These are phyloP conservation scores for Polyporus tsugae DNA, from an alignment of 1,284 basidiomycete genomes.

Conservation along the genomic window DNA sequence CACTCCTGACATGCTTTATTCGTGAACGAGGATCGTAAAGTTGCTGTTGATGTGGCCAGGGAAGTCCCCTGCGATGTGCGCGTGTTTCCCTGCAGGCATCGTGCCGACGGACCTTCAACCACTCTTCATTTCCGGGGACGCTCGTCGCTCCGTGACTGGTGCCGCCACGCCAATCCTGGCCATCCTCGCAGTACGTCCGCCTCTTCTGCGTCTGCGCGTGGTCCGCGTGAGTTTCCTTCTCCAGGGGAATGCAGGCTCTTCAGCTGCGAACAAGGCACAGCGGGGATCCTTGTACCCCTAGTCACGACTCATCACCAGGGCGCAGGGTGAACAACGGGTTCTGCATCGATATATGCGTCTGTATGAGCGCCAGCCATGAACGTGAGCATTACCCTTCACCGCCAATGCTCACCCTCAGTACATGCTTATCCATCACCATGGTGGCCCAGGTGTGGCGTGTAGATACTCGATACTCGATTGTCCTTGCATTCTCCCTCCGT, in stretches of 20 bases:
- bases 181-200: constrained; percentile 14
- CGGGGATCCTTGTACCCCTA: constrained; percentile 1
- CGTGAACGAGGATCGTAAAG: constrained; percentile 1
- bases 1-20: not conserved
- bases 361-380: constrained; percentile 8
- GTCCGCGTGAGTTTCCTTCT: constrained; percentile 17
- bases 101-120: constrained; percentile 7
- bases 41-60: constrained; percentile 9
- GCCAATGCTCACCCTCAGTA: not conserved
- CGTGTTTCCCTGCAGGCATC: constrained; percentile 17
- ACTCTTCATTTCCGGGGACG: constrained; percentile 18
- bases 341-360: constrained; percentile 5
- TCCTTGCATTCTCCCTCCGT: constrained; percentile 20
- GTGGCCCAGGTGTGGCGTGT: not conserved
- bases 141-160: constrained; percentile 10
- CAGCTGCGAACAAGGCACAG: constrained; percentile 1
- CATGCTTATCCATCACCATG: constrained; percentile 18
- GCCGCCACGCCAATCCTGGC: constrained; percentile 14
- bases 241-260: not conserved
- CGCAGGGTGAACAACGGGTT: constrained; percentile 13
- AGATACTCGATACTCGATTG: constrained; percentile 14
- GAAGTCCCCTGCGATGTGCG: constrained; percentile 13
- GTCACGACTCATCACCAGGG: constrained; percentile 11
- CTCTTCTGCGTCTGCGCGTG: not conserved
- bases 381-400: constrained; percentile 12